Base-by-base conservation (phyloP, 169 alveolate species). In the Eimeria praecox region DNA sequence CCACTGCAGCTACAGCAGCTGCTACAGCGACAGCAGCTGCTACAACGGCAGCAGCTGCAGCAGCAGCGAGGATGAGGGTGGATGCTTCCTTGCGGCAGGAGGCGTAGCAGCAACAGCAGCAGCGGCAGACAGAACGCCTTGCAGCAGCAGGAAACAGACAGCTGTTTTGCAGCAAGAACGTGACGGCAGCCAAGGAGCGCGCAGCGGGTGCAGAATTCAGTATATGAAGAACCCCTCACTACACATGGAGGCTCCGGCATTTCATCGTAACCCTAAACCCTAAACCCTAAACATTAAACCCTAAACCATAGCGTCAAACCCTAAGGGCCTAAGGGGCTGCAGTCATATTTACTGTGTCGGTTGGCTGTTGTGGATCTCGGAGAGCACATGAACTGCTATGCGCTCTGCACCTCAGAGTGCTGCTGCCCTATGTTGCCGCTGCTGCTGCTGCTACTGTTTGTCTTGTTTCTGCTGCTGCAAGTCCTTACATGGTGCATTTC, bases 1-100 rank as follows among this genome's bases (percentile, higher is more conserved):
- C 71, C 52, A 33, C 46, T 27, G 71, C 75, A 46, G 54, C 71
- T 46, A 52, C 75, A 52, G 75, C 90, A 46, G 90, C 90, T 86
- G 30, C 80, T 24, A 52, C 80, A 86, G 92, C 46, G 64, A 59
- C 92, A 86, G 92, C 80, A 54, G 92, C 92, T 54, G 80, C 82
- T 35, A 42, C 80, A 86, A 59, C 80, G 80, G 35, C 46, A 40
- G 42, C 90, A 82, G 90, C 90, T n/a, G 90, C 90, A 82, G 71
- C 66, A 82, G 46, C 90, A 82, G 73, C n/a, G 90, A 33, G 33
- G 44, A 62, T 16, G 71, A 44, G 10, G 90, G 69, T 40, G 33
- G 24, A 30, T 6, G 46, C 35, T 27, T 27, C 44, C 16, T 3
- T 82, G 69, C 90, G 33, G 22, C 90, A 46, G 73, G 73, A 82